Evolutionary conservation across 148 eudicot species (phyloP), one percentile per base, ranked within the genome.

Genomic region (Vaccinium macrocarpon): DNA sequence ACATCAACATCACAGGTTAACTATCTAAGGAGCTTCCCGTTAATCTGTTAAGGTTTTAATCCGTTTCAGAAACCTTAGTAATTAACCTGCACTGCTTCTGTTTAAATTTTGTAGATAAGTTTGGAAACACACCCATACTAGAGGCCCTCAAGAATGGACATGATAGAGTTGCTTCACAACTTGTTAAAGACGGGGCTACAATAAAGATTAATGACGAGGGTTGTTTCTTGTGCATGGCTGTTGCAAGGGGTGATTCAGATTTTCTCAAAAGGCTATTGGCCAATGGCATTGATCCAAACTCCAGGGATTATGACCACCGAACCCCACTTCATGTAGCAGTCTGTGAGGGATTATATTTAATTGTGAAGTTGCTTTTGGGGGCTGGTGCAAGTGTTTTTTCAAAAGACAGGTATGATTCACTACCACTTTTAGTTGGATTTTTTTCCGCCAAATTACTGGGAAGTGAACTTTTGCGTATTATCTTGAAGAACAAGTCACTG

Each of bases 111-210:
- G 56, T 88, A 96, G 99, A 96, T 91, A 87, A 90, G 72, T 91
- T 91, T 73, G 99, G 98, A 32, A 93, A 91, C 79, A 92, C 97
- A 5, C 95, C 99, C 32, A 86, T 96, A 79, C 56, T 93, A 38
- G 98, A 96, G 88, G 99, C 99, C 61, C 88, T 96, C 71, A 94
- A 89, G 89, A 90, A 84, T 80, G 97, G 99, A 66, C 88, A 93
- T 74, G 99, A 93, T 83, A 83, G 83, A 83, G 93, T 94, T 88
- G 95, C 93, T 87, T 90, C 91, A 8, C 38, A 92, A 71, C 90
- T 96, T 68, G 88, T 82, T 12, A 84, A 84, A 77, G 82, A 85
- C 83, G 95, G 97, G 68, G 99, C 95, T 4, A 66, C 83, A 14
- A 52, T 96, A 51, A 89, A 88, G 80, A 86, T 94, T 35, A 91